These are phyloP conservation scores for Thecaphora frezii DNA, from an alignment of 1,284 basidiomycete genomes.

Conservation along the genomic window DNA sequence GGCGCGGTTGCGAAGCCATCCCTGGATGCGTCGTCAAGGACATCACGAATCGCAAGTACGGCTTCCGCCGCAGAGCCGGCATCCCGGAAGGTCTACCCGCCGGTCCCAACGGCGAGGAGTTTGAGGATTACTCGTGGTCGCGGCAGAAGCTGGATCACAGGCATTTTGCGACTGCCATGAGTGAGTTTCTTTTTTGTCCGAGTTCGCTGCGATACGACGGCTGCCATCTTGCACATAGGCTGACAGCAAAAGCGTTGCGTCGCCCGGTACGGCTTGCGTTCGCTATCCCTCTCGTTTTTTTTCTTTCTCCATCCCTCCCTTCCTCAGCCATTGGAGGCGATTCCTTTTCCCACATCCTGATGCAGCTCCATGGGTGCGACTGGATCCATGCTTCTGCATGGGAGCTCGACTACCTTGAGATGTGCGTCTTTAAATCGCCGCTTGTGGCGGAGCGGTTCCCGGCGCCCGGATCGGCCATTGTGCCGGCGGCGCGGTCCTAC, in stretches of 20 bases:
- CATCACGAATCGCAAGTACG: slow-evolving; percentile 28
- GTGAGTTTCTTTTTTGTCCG: slow-evolving; percentile 7
- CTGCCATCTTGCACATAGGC: background rate
- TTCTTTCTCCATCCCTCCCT: background rate
- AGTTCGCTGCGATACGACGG: background rate
- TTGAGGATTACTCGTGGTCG: slow-evolving; percentile 51
- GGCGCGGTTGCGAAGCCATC: slow-evolving; percentile 2
- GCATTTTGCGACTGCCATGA: slow-evolving; percentile 44
- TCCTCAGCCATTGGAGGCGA: slow-evolving; percentile 21
- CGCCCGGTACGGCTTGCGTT: too few relatives aligned
- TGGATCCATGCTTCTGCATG: slow-evolving; percentile 49
- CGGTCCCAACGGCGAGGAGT: slow-evolving; percentile 41
- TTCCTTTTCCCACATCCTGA: slow-evolving; percentile 32
- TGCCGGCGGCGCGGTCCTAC: slow-evolving; percentile 28
- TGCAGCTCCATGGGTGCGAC: slow-evolving; percentile 30
- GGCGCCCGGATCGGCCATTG: slow-evolving; percentile 37
- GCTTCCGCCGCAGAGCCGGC: slow-evolving; percentile 43
- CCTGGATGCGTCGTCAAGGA: slow-evolving; percentile 43
- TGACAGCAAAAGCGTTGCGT: too few relatives aligned
- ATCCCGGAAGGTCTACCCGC: slow-evolving; percentile 47
- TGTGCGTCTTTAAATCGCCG: slow-evolving; percentile 49
- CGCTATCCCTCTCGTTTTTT: background rate
- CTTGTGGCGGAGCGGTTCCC: slow-evolving; percentile 49
- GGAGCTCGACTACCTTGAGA: slow-evolving; percentile 56
- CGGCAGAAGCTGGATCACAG: slow-evolving; percentile 32